These are phyloP conservation scores for Alternaria atra DNA, from an alignment of 2,329 filamentous ascomycete genomes.

Conservation along the genomic window DNA sequence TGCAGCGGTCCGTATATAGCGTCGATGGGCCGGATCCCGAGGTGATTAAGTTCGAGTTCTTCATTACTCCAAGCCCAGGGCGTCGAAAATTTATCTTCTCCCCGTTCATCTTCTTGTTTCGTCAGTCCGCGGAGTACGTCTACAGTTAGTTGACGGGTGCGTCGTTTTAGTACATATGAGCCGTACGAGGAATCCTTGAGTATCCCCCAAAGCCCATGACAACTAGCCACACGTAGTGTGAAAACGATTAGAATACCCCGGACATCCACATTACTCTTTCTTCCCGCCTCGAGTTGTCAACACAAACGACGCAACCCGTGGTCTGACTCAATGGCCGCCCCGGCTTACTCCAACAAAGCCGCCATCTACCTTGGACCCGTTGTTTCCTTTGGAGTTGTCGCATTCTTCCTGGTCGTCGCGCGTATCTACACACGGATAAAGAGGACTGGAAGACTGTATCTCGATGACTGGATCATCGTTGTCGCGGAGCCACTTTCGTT, in stretches of 20 bases:
- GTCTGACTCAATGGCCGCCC: constrained; percentile 7
- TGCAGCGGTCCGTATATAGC: constrained; percentile 16
- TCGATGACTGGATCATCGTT: constrained; percentile 41
- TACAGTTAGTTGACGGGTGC: background rate
- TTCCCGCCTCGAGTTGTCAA: background rate
- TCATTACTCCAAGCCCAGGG: background rate
- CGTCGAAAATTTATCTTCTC: background rate
- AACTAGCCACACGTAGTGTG: background rate
- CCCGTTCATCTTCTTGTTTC: background rate
- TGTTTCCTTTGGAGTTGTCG: constrained; percentile 27
- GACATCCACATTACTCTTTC: background rate
- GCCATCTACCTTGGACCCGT: constrained; percentile 33
- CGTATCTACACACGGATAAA: constrained; percentile 34
- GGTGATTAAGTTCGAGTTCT: background rate
- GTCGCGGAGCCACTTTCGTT: constrained; percentile 35
- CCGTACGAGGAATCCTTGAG: constrained; percentile 1
- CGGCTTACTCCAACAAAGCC: constrained; percentile 34
- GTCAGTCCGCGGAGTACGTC: background rate
- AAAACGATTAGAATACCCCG: constrained; percentile 8
- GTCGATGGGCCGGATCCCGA: constrained; percentile 4
- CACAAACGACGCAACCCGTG: background rate
- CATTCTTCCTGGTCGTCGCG: constrained; percentile 28
- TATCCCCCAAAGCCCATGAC: constrained; percentile 2
- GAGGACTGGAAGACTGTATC: constrained; percentile 25
- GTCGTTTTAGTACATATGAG: background rate